A percentile compares a stretch with the other conserved stretches of the same genome.
Evolutionary conservation across 192 early-diverging fungal species (phyloP).

Genomic region (Lobosporangium transversale): DNA sequence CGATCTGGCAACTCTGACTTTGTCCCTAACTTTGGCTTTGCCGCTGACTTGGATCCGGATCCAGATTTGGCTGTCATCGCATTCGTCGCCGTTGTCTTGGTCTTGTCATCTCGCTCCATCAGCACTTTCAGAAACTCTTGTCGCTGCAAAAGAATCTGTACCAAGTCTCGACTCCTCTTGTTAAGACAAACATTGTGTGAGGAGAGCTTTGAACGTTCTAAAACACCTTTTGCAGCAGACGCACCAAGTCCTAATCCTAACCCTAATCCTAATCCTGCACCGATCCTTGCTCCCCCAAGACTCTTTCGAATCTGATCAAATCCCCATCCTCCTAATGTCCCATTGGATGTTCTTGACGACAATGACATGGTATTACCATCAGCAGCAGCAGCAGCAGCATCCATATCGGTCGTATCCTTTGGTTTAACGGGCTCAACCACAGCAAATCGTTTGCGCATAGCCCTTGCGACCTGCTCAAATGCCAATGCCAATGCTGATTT

Average conservation of each 20-base stretch:
- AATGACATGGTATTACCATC: too few relatives aligned
- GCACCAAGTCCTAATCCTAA: background rate
- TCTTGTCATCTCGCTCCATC: constrained; percentile 7
- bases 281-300: background rate
- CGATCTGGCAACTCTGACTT: background rate
- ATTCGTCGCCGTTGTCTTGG: too few relatives aligned
- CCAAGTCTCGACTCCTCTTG: constrained; percentile 8
- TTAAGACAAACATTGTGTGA: constrained; percentile 1
- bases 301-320: constrained; percentile 14
- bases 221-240: background rate
- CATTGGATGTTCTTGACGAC: too few relatives aligned
- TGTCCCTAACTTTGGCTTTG: background rate
- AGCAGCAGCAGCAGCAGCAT: too few relatives aligned
- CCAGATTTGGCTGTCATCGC: too few relatives aligned
- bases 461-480: constrained; percentile 38
- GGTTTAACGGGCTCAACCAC: background rate
- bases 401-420: too few relatives aligned
- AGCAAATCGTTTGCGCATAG: background rate
- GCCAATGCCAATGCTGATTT: constrained; percentile 15
- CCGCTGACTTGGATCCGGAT: background rate
- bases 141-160: constrained; percentile 21
- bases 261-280: constrained; percentile 2
- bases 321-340: constrained; percentile 21
- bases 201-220: too few relatives aligned
- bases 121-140: constrained; percentile 18